Evolutionary conservation across 2,329 filamentous ascomycete genomes (phyloP).

Genomic region (Claviceps digitariae): DNA sequence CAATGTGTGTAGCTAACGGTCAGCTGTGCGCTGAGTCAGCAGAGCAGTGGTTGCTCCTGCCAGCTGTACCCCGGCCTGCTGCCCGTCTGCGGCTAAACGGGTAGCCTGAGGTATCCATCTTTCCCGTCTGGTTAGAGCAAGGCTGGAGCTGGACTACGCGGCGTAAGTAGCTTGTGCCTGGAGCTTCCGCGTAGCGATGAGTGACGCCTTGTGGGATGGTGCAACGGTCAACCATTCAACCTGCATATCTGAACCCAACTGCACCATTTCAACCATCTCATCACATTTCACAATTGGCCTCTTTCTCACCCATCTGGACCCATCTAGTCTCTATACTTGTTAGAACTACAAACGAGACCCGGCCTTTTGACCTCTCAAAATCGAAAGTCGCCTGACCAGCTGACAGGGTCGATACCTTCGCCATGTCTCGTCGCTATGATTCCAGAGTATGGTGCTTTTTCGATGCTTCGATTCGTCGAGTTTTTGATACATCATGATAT

Average conservation of each 20-base stretch:
- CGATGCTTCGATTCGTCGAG: conserved; percentile 5
- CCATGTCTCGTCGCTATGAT: conserved; percentile 95
- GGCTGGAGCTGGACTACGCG: conserved; percentile 6
- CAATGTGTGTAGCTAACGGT: not conserved
- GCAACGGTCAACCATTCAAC: conserved; percentile 1
- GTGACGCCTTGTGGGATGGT: conserved; percentile 8
- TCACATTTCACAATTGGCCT: not conserved
- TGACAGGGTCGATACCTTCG: not conserved
- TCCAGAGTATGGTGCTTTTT: conserved; percentile 57
- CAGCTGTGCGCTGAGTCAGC: conserved; percentile 2
- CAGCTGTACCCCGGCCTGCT: not conserved
- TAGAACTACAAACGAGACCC: not conserved
- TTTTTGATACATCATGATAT: not conserved
- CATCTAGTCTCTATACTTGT: not conserved
- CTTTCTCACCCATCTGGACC: not conserved
- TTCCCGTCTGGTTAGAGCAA: not conserved
- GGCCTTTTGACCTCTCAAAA: not conserved
- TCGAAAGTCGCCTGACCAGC: not conserved
- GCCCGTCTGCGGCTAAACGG: not conserved
- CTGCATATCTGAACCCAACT: not conserved
- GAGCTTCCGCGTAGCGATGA: conserved; percentile 7
- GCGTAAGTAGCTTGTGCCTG: conserved; percentile 11
- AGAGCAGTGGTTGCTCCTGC: too few relatives aligned
- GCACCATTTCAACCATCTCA: conserved; percentile 4
- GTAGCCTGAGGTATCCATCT: conserved; percentile 5